Percentiles rank a stretch among this genome's conserved stretches.
Evolutionary conservation across 345 rosid genomes (phyloP).

Genomic region (Clausena lansium): DNA sequence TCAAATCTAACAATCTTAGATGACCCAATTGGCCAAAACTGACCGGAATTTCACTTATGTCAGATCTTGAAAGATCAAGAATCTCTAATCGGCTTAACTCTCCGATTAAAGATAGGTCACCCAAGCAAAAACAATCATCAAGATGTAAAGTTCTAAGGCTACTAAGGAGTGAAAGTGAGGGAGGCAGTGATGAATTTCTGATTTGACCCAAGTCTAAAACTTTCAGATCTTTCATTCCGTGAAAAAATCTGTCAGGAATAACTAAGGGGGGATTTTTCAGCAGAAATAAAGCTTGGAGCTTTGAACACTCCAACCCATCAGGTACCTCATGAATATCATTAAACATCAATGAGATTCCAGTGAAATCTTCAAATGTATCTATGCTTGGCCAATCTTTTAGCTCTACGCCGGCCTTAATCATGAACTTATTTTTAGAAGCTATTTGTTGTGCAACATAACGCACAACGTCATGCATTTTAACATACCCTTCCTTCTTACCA

Average conservation of each 20-base stretch:
- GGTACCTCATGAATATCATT: not conserved
- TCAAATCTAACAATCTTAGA: too few relatives aligned
- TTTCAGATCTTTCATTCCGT: not conserved
- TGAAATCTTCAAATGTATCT: not conserved
- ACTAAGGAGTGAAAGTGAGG: not conserved
- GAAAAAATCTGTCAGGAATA: not conserved
- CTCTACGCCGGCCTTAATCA: not conserved
- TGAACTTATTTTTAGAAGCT: not conserved
- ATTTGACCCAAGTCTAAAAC: not conserved
- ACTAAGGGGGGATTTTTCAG: not conserved
- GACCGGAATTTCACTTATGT: too few relatives aligned
- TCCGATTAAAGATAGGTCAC: too few relatives aligned
- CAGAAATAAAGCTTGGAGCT: not conserved
- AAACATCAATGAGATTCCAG: not conserved
- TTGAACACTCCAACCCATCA: not conserved
- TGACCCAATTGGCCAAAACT: too few relatives aligned
- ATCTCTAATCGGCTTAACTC: not conserved
- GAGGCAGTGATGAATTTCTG: not conserved
- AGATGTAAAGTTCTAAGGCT: too few relatives aligned
- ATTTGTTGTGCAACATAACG: not conserved
- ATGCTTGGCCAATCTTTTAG: not conserved
- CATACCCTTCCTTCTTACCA: not conserved
- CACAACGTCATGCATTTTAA: conserved; percentile 3
- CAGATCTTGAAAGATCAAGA: not conserved
- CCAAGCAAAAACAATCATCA: too few relatives aligned